A percentile compares a stretch with the other conserved stretches of the same genome.
phyloP scores from a whole-genome alignment of 805 yeast species.

The Metschnikowia bowlesiae region DNA sequence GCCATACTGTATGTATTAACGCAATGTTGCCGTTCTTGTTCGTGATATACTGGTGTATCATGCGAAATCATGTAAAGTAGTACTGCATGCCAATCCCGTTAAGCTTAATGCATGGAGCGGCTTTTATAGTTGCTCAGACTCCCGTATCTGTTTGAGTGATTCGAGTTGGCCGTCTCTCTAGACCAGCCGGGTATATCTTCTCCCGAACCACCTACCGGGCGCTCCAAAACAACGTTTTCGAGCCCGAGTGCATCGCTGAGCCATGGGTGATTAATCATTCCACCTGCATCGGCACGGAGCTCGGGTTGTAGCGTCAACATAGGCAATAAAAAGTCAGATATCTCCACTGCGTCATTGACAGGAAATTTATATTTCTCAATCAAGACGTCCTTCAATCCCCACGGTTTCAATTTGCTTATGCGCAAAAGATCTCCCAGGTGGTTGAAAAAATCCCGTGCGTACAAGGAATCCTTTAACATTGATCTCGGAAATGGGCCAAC shows the following conservation, averaged over 20 bases:
- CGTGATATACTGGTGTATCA: not conserved
- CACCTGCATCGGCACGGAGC: slow-evolving; percentile 91
- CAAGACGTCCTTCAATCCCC: slow-evolving; percentile 49
- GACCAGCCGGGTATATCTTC: slow-evolving; percentile 92
- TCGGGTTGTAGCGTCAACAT: slow-evolving; percentile 81
- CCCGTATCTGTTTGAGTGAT: slow-evolving; percentile 8
- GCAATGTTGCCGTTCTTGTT: not conserved
- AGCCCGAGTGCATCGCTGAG: slow-evolving; percentile 69
- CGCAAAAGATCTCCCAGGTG: slow-evolving; percentile 34
- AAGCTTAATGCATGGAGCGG: slow-evolving; percentile 1
- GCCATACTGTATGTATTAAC: not conserved
- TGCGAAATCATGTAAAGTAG: not conserved
- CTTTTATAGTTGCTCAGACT: not conserved
- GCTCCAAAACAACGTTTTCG: slow-evolving; percentile 64
- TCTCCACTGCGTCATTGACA: slow-evolving; percentile 61
- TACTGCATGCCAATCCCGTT: not conserved
- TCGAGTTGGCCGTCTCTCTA: slow-evolving; percentile 43
- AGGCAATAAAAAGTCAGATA: slow-evolving; percentile 75
- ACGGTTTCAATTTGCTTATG: slow-evolving; percentile 46
- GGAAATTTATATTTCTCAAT: slow-evolving; percentile 48
- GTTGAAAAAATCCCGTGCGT: slow-evolving; percentile 19
- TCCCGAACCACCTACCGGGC: slow-evolving; percentile 77
- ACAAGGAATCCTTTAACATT: slow-evolving; percentile 36
- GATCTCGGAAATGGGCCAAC: slow-evolving; percentile 39
- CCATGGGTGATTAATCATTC: slow-evolving; percentile 88